These are phyloP conservation scores for Arctium minus DNA, from an alignment of 129 eudicot species.

Conservation along the genomic window DNA sequence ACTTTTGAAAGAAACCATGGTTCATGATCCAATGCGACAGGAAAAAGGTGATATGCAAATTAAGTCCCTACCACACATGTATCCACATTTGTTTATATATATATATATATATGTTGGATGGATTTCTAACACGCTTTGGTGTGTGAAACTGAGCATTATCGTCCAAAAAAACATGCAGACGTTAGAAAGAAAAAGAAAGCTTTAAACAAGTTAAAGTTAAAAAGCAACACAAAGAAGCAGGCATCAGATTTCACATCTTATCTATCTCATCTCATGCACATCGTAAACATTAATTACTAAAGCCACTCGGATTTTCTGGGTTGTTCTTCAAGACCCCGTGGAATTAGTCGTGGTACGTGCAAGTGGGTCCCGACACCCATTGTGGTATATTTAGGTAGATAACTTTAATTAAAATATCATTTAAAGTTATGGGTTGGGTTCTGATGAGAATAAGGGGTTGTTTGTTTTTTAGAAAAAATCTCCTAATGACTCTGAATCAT, in stretches of 20 bases:
- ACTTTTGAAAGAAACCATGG: conserved; percentile 17
- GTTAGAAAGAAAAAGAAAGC: conserved; percentile 10
- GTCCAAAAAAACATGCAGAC: conserved; percentile 14
- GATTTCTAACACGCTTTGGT: neutral
- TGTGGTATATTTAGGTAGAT: no score
- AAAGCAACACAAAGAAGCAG: conserved; percentile 19
- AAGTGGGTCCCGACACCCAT: neutral
- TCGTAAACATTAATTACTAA: neutral
- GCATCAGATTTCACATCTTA: conserved; percentile 31
- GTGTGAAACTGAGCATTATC: conserved; percentile 30
- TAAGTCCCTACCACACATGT: conserved; percentile 37
- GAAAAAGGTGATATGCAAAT: neutral
- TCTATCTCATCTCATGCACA: neutral
- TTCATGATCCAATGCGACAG: conserved; percentile 30
- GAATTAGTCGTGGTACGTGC: no score
- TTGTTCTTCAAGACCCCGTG: neutral
- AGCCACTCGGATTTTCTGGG: no score
- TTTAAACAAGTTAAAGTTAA: conserved; percentile 19
- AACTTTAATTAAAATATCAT: no score
- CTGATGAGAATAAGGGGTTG: no score
- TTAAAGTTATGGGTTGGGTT: no score
- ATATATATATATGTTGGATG: neutral
- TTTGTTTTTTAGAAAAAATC: no score
- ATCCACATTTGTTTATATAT: conserved; percentile 23
- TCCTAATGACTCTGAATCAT: no score